Evolutionary conservation across 441 rosid species (phyloP), one percentile per base, ranked within the genome.

Genomic region (Iberis amara): DNA sequence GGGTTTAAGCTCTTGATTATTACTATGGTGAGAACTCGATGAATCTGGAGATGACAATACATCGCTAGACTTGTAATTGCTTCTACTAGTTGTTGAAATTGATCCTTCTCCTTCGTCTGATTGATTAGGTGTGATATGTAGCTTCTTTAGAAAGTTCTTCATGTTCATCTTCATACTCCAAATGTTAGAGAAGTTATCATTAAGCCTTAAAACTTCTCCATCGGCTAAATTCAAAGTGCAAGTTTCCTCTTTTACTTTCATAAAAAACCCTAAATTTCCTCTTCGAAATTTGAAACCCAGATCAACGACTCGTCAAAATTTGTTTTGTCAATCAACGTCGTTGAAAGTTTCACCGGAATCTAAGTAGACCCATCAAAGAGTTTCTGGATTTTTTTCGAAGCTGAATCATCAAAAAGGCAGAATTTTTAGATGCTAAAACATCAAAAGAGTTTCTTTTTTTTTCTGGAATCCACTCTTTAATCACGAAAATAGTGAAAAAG

Each of bases 131-230:
- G 70, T 72, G 51, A 81, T 76, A 57, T 85, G 94, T 32, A 91
- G 78, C 73, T 85, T 91, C 85, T 88, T 91, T 5, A 91, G 72
- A 65, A 91, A 59, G 65, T 75, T 87, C 94, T 82, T 91, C 98
- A 91, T 91, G 49, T 62, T 83, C 65, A 65, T 58, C 65, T 65
- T 65, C 70, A 65, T 65, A 48, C 49, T 65, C 55, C 26, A 28
- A 52, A 55, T 49, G 30, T 42, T 23, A 8, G 30, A 59, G 3
- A 27, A 47, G 36, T 42, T 37, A 50, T 26, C 50, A 50, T 26
- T 39, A 1, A 7, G 8, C 9, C 51, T 51, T 6, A 23, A 24
- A 40, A 8, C 37, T 1, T n/a, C 39, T 15, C 26, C 13, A 39
- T n/a, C 39, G 39, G 41, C 45, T 4, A 24, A 4, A 24, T 24